Evolutionary conservation across 257 asterid genomes (phyloP), one percentile per base, ranked within the genome.

Genomic region (Solanum paucissectum): DNA sequence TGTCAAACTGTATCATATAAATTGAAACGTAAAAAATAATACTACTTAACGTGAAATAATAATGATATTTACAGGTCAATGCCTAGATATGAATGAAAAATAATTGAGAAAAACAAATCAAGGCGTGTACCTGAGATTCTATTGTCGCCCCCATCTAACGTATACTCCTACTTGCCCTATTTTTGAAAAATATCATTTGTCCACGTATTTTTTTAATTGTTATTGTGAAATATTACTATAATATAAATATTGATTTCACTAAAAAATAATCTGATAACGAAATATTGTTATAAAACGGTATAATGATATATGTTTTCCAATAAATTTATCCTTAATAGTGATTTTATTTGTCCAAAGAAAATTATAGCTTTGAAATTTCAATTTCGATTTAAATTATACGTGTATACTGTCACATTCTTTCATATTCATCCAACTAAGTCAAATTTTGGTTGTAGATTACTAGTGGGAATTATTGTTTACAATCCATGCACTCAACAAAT

Each of bases 111-210:
- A 84, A 84, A 55, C 44, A 84, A 75, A 87, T 89, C 87, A 84
- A 84, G 77, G 89, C 36, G 74, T 76, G 88, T 87, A 29, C 86
- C n/a, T 86, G 86, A 88, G 89, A 87, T 89, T 86, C 89, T 75
- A 52, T 86, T 69, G 87, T 37, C 81, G 42, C 83, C 79, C 79
- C 62, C 52, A 68, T 7, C 14, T 9, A 87, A n/a, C 74, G 12
- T 33, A 46, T 44, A 9, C 16, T 27, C 60, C 18, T 81, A 29
- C 85, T 46, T 81, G 9, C 27, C 68, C 38, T 81, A 46, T 27
- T 29, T 18, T 81, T 44, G 16, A 1, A 18, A 40, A 66, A 12
- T 27, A 27, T 25, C 2, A 7, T 27, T 12, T 25, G 10, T 66
- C 18, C 7, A 13, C 8, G 14, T 66, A 60, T 60, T 5, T 66